phyloP scores from a whole-genome alignment of 2,329 filamentous ascomycete genomes.

The Ophiocordyceps camponoti-leonardi region DNA sequence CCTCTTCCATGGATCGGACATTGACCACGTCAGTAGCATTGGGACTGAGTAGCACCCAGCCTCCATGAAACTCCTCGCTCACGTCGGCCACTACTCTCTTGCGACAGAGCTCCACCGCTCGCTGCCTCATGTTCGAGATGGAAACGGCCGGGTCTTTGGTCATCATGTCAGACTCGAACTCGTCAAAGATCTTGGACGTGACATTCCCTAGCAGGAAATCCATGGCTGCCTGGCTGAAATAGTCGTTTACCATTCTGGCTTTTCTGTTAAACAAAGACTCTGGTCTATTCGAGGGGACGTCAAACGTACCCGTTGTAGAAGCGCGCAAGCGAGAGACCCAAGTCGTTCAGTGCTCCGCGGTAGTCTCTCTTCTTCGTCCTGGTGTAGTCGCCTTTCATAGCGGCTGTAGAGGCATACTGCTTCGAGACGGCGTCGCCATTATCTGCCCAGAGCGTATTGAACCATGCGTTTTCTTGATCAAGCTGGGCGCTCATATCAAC shows the following conservation, averaged over 20 bases:
- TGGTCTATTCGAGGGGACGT: neutral
- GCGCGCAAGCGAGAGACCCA: slow-evolving; percentile 71
- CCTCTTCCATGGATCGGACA: slow-evolving; percentile 68
- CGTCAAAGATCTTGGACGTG: slow-evolving; percentile 69
- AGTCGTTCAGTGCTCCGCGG: slow-evolving; percentile 76
- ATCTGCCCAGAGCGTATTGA: slow-evolving; percentile 93
- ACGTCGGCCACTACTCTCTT: slow-evolving; percentile 73
- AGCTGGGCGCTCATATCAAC: slow-evolving; percentile 57
- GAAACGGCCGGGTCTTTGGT: slow-evolving; percentile 83
- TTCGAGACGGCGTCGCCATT: slow-evolving; percentile 93
- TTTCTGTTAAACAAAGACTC: slow-evolving; percentile 9
- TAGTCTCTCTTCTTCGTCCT: slow-evolving; percentile 82
- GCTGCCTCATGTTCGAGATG: slow-evolving; percentile 65
- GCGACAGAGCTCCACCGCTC: slow-evolving; percentile 76
- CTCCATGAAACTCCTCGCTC: slow-evolving; percentile 70
- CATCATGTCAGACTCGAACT: slow-evolving; percentile 90
- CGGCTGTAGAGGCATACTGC: slow-evolving; percentile 89
- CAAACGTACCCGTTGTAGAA: slow-evolving; percentile 46
- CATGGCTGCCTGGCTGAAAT: slow-evolving; percentile 88
- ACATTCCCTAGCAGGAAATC: slow-evolving; percentile 89
- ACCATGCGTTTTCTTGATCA: slow-evolving; percentile 76
- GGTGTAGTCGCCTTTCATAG: slow-evolving; percentile 93
- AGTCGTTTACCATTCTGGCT: slow-evolving; percentile 85
- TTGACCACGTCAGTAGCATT: slow-evolving; percentile 50
- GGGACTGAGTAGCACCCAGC: slow-evolving; percentile 78